Base-by-base conservation (phyloP, 768 basidiomycete genomes). In the Royoungia palumana region DNA sequence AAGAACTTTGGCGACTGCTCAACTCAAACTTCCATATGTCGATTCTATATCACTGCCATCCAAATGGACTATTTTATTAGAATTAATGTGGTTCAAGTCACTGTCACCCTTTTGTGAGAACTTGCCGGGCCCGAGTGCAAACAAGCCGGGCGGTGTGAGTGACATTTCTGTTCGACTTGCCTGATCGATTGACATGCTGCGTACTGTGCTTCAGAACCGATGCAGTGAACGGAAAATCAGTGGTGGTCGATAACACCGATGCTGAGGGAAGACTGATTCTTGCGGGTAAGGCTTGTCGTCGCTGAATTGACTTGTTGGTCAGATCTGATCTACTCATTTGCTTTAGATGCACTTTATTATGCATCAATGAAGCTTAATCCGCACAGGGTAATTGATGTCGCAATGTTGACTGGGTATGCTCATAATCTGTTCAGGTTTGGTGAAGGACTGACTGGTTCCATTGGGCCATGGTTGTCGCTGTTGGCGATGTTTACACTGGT, bases 161-260 rank as follows among this genome's bases (percentile, higher is more conserved):
- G 10, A 5, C 14, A 10, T 32, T 50, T 14, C 28, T 10, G 38
- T 36, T 51, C 12, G 14, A 12, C 37, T 10, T n/a, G 5, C 9
- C 22, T 46, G 41, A 47, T 27, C 9, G 13, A 2, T 36, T 51
- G 30, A 56, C 20, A n/a, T 35, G 3, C 5, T n/a, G 24, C 20
- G 14, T 19, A 13, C 7, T 38, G 20, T 34, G 1, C 17, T 38
- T 28, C 53, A 90, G 87, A 36, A 58, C 91, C 55, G 87, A 87
- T 53, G 86, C 89, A 6, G 91, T 91, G 86, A 91, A 91, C 56
- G 89, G 91, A 30, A 92, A 91, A 67, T 82, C 85, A 0, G 77
- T 93, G 16, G 89, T 93, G 62, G 78, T 93, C 24, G 89, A 92
- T 68, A 91, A 91, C 64, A 93, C 90, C 0, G 91, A 90, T 62